Evolutionary conservation across 1,284 basidiomycete species (phyloP), one percentile per base, ranked within the genome.

Genomic region (Sphagnurus paluster): DNA sequence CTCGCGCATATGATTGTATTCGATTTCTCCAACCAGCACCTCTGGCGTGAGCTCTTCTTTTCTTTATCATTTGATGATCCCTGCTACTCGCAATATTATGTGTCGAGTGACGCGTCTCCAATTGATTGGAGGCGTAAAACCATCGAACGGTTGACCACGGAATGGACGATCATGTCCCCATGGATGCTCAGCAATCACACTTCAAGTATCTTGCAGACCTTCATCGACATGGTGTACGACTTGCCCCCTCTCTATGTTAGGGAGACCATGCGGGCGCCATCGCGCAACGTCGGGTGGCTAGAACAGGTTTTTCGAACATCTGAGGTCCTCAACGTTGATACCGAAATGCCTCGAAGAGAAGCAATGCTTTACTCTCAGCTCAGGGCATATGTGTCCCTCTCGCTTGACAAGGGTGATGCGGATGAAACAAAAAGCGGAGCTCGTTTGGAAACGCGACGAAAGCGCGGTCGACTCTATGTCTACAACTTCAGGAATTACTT

Each of bases 11-110:
- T 59, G 21, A 63, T 84, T 38, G 71, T 84, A 29, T 77, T 80
- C 56, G 61, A 68, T 24, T 50, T 68, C 29, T 51, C 67, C 17
- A 79, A 83, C 62, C 74, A 77, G 43, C 77, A 77, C 57, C 71
- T 87, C 32, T 87, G 83, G 83, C 77, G 81, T 37, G 68, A 75
- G 43, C 67, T 87, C 20, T 84, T 80, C 63, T 72, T 83, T 24
- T 49, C 60, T 23, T 56, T 63, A 19, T 71, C 75, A 11, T 85
- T 84, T 59, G 84, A 87, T 55, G 77, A 83, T 56, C 80, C 78
- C n/a, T 70, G 74, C 19, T 55, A n/a, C n/a, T n/a, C n/a, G n/a
- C 61, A 36, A 58, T 63, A 8, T 32, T 56, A 11, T 45, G 52
- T 17, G 48, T 49, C 33, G 37, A 29, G 34, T 14, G 32, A 39